A percentile compares a stretch with the other conserved stretches of the same genome.
phyloP scores from a whole-genome alignment of 2,329 filamentous ascomycete species.

The Aureobasidium vineae region DNA sequence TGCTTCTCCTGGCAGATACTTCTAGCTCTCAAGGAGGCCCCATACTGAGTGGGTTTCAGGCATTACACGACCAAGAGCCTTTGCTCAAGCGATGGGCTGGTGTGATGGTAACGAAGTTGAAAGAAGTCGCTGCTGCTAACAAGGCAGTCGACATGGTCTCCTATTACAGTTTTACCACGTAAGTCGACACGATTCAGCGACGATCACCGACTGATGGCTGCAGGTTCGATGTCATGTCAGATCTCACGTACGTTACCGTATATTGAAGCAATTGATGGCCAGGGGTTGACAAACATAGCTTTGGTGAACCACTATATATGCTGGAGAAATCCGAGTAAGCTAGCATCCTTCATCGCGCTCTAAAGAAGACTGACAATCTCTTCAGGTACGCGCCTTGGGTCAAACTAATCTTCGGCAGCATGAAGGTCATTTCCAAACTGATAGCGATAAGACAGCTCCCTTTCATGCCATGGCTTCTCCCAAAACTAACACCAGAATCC shows the following conservation, averaged over 20 bases:
- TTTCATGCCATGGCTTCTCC: background rate
- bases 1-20: background rate
- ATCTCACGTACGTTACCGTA: slow-evolving; percentile 24
- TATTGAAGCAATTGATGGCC: background rate
- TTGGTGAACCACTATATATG: slow-evolving; percentile 38
- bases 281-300: slow-evolving; percentile 18
- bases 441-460: slow-evolving; percentile 21
- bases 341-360: background rate
- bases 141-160: slow-evolving; percentile 57
- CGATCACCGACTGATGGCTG: background rate
- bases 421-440: slow-evolving; percentile 15
- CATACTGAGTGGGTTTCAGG: slow-evolving; percentile 26
- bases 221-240: slow-evolving; percentile 31
- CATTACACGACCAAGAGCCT: slow-evolving; percentile 43
- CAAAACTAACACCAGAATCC: background rate
- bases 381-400: slow-evolving; percentile 27
- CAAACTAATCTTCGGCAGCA: slow-evolving; percentile 23
- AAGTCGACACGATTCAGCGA: background rate
- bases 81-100: slow-evolving; percentile 43
- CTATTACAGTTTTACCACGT: slow-evolving; percentile 25
- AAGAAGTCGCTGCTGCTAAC: slow-evolving; percentile 49
- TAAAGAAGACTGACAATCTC: background rate
- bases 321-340: slow-evolving; percentile 30
- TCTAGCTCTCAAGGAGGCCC: background rate
- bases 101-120: slow-evolving; percentile 39